Evolutionary conservation across 176 grass and related monocot species (phyloP).

Genomic region (Musa itinerans): DNA sequence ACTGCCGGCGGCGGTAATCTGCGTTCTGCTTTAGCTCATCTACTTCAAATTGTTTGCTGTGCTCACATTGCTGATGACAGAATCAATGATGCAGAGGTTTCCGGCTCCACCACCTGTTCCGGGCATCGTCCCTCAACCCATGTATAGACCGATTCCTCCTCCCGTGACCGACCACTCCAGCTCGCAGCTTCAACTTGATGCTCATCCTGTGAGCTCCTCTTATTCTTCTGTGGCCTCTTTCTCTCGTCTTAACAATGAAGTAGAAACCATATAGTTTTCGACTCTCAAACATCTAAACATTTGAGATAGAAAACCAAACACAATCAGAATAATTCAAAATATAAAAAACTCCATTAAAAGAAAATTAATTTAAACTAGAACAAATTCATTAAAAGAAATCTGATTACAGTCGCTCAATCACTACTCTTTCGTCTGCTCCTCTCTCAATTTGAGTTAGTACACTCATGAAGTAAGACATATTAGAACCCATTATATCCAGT

Average conservation of each 20-base stretch:
- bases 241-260: not conserved
- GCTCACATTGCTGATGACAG: not conserved
- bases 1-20: conserved; percentile 38
- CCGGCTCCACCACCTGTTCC: conserved; percentile 33
- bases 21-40: too few relatives aligned
- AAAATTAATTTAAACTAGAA: not conserved
- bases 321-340: not conserved
- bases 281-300: not conserved
- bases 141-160: conserved; percentile 51
- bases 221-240: not conserved
- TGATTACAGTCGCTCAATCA: too few relatives aligned
- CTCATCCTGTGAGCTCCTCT: conserved; percentile 46
- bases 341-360: not conserved
- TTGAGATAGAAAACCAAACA: not conserved
- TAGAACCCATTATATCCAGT: too few relatives aligned
- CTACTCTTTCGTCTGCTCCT: too few relatives aligned
- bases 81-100: conserved; percentile 44
- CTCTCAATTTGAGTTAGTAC: too few relatives aligned
- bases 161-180: conserved; percentile 27
- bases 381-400: not conserved
- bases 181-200: conserved; percentile 54
- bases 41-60: not conserved
- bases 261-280: not conserved
- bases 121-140: conserved; percentile 40
- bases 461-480: too few relatives aligned